Evolutionary conservation across 805 yeast genomes (phyloP).

Genomic region (Jamesozyma hellenica): DNA sequence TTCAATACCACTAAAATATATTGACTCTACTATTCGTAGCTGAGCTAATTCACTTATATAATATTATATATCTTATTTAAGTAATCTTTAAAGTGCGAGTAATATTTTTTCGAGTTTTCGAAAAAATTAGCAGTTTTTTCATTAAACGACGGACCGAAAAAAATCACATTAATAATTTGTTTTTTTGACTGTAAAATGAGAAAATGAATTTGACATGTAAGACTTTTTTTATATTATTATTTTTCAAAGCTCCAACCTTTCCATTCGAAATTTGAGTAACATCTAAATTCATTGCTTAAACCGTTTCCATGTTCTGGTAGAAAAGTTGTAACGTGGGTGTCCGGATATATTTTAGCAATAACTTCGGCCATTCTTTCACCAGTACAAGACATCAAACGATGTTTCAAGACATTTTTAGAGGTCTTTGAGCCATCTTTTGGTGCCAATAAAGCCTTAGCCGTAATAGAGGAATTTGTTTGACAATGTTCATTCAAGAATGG

Average conservation of each 20-base stretch:
- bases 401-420: slow-evolving; percentile 32
- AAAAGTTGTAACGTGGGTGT: slow-evolving; percentile 52
- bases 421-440: slow-evolving; percentile 33
- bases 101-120: too few species aligned
- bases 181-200: too few species aligned
- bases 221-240: too few species aligned
- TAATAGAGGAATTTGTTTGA: slow-evolving; percentile 57
- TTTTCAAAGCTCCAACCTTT: slow-evolving; percentile 47
- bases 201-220: too few species aligned
- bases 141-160: not conserved
- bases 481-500: slow-evolving; percentile 79
- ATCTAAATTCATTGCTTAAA: slow-evolving; percentile 75
- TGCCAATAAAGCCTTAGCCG: slow-evolving; percentile 50
- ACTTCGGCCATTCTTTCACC: slow-evolving; percentile 77
- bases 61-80: too few species aligned
- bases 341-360: slow-evolving; percentile 55
- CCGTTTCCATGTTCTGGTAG: slow-evolving; percentile 78
- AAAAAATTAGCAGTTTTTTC: too few species aligned
- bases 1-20: too few species aligned
- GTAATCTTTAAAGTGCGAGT: too few species aligned
- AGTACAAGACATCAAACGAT: slow-evolving; percentile 63
- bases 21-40: too few species aligned
- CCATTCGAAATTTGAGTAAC: slow-evolving; percentile 74
- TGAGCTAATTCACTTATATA: too few species aligned
- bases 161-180: too few species aligned